A percentile compares a stretch with the other conserved stretches of the same genome.
Conservation (phyloP, 2,329 filamentous ascomycete species). For the Verticillium isaacii region DNA sequence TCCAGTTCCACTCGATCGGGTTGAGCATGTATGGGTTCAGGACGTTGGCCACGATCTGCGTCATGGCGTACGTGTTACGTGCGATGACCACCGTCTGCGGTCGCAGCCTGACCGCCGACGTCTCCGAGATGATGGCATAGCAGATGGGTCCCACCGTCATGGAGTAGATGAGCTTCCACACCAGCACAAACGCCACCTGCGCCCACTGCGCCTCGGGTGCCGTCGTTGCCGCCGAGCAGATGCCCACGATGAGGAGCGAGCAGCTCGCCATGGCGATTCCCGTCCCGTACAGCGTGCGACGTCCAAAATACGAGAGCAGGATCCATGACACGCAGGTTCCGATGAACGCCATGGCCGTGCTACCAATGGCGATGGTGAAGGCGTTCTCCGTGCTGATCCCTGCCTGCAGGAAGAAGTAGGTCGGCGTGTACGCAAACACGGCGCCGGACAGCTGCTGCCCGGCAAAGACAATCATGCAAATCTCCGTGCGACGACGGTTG, state of each 20-base stretch:
- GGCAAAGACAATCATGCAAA: slow-evolving; percentile 33
- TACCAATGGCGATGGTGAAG: slow-evolving; percentile 35
- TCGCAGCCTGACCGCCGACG: slow-evolving; percentile 34
- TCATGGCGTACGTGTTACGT: slow-evolving; percentile 31
- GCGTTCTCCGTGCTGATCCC: slow-evolving; percentile 31
- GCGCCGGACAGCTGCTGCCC: slow-evolving; percentile 36
- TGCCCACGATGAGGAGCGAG: slow-evolving; percentile 37
- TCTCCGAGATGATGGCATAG: slow-evolving; percentile 29
- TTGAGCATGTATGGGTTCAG: slow-evolving; percentile 29
- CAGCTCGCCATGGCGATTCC: slow-evolving; percentile 29
- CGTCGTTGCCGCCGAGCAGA: slow-evolving; percentile 29
- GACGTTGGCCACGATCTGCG: slow-evolving; percentile 31
- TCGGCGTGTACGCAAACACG: slow-evolving; percentile 33
- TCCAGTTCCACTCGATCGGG: slow-evolving; percentile 25
- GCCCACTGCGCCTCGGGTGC: slow-evolving; percentile 29
- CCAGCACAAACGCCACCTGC: slow-evolving; percentile 33
- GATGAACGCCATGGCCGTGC: slow-evolving; percentile 31
- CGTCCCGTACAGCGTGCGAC: slow-evolving; percentile 34
- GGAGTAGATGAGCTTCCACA: slow-evolving; percentile 38
- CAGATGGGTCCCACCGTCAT: slow-evolving; percentile 36
- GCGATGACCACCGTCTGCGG: slow-evolving; percentile 36
- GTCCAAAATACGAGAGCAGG: slow-evolving; percentile 33
- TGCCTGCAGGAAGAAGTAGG: slow-evolving; percentile 41
- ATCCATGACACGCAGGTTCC: slow-evolving; percentile 37
- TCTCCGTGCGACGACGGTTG: slow-evolving; percentile 39